A percentile compares a stretch with the other conserved stretches of the same genome.
Conservation (phyloP, 176 grass and related monocot species). For the Triticum urartu region DNA sequence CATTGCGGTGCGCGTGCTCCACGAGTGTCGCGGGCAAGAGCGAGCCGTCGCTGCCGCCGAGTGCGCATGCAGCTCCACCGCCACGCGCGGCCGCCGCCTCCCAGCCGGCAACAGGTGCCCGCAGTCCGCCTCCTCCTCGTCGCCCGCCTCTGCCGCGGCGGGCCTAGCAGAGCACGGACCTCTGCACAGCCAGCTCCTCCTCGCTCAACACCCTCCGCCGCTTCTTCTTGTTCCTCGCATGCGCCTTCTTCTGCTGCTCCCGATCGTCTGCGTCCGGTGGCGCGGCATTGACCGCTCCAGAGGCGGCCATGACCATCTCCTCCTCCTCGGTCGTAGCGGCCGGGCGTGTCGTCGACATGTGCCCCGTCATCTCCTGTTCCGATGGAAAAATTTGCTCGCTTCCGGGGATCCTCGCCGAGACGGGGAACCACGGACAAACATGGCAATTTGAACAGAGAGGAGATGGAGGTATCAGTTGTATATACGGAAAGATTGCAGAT, state of each 20-base stretch:
- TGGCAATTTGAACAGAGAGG: too few relatives aligned
- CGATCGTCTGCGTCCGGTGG: background rate
- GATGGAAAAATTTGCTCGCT: too few relatives aligned
- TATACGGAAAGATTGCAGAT: too few relatives aligned
- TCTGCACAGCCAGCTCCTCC: conserved; percentile 51
- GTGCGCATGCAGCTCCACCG: conserved; percentile 76
- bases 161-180: conserved; percentile 58
- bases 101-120: background rate
- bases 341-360: background rate
- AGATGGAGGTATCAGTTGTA: too few relatives aligned
- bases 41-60: conserved; percentile 59
- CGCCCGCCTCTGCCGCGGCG: conserved; percentile 10
- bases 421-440: too few relatives aligned
- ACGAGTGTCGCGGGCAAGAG: conserved; percentile 64
- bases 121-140: conserved; percentile 5
- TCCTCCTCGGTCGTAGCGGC: background rate
- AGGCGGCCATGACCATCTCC: background rate
- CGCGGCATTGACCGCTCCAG: background rate
- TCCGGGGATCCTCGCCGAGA: too few relatives aligned
- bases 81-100: conserved; percentile 27
- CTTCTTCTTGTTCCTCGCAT: conserved; percentile 34
- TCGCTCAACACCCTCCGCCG: conserved; percentile 37
- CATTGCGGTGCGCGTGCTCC: conserved; percentile 57
- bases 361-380: background rate
- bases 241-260: background rate